Evolutionary conservation across 2,329 filamentous ascomycete species (phyloP).

Genomic region (Epichloe uncinata): DNA sequence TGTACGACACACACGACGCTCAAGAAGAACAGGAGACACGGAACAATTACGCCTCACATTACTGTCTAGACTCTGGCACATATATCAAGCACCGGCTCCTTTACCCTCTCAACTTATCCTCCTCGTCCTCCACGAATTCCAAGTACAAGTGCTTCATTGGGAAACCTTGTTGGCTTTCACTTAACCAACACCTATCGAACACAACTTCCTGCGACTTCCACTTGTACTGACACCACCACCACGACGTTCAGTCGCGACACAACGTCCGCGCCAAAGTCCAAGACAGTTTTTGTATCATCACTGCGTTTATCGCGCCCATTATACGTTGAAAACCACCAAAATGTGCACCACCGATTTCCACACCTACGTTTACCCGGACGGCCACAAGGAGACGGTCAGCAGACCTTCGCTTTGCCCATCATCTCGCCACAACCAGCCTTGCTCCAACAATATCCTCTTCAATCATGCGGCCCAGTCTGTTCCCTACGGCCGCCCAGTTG

Average conservation of each 20-base stretch:
- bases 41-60: too few relatives aligned
- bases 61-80: too few relatives aligned
- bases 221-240: background rate
- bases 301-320: background rate
- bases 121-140: background rate
- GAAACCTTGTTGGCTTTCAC: too few relatives aligned
- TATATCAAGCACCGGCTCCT: too few relatives aligned
- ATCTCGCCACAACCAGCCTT: slow-evolving; percentile 27
- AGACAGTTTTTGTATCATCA: background rate
- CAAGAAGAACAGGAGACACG: too few relatives aligned
- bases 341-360: slow-evolving; percentile 39
- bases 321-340: slow-evolving; percentile 13
- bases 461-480: slow-evolving; percentile 26
- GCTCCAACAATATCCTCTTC: slow-evolving; percentile 26
- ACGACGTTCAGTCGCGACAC: background rate
- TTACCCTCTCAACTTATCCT: too few relatives aligned
- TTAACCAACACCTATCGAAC: too few relatives aligned
- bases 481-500: slow-evolving; percentile 16
- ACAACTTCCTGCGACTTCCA: too few relatives aligned
- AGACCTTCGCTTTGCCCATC: slow-evolving; percentile 25
- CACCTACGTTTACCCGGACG: slow-evolving; percentile 34
- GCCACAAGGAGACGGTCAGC: slow-evolving; percentile 20
- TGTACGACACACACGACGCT: too few relatives aligned
- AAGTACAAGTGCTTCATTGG: background rate
- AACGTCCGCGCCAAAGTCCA: background rate